Conservation (phyloP, 2,329 filamentous ascomycete genomes). For the Botrytis galanthina region DNA sequence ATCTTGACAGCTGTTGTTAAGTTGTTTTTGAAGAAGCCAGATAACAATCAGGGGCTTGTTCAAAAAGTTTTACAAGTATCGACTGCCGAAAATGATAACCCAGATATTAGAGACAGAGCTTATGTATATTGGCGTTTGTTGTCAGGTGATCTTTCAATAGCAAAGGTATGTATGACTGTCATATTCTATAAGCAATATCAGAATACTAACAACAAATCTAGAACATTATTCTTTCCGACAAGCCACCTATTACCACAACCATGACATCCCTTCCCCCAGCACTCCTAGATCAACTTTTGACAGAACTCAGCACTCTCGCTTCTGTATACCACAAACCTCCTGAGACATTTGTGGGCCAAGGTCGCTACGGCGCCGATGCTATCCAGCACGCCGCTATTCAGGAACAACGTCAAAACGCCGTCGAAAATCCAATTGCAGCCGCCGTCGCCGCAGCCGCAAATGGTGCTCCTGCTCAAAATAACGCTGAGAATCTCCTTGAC, state of each 20-base stretch:
- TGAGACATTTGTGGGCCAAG: slow-evolving; percentile 96
- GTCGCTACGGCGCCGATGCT: slow-evolving; percentile 87
- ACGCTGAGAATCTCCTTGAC: slow-evolving; percentile 91
- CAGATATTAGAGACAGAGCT: slow-evolving; percentile 92
- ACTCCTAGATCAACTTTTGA: slow-evolving; percentile 84
- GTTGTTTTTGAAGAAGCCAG: slow-evolving; percentile 93
- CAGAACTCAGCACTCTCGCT: slow-evolving; percentile 88
- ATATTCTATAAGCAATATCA: slow-evolving; percentile 31
- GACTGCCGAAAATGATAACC: slow-evolving; percentile 94
- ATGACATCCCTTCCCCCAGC: slow-evolving; percentile 83
- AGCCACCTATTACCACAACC: slow-evolving; percentile 90
- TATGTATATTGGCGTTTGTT: slow-evolving; percentile 98
- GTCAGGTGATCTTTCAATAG: slow-evolving; percentile 85
- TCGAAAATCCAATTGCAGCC: slow-evolving; percentile 90
- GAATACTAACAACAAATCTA: slow-evolving; percentile 34
- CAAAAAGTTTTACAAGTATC: slow-evolving; percentile 92
- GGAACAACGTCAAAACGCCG: slow-evolving; percentile 88
- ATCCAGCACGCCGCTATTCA: slow-evolving; percentile 95
- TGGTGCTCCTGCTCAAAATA: slow-evolving; percentile 59
- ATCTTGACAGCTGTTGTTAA: slow-evolving; percentile 97
- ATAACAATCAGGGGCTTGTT: slow-evolving; percentile 84
- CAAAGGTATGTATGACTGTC: slow-evolving; percentile 59
- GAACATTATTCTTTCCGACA: slow-evolving; percentile 89
- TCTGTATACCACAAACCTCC: slow-evolving; percentile 99
- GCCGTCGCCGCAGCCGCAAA: slow-evolving; percentile 69